Percentiles rank a stretch among this genome's conserved stretches.
Evolutionary conservation across 441 rosid genomes (phyloP).

Genomic region (Pelargonium citronellum): DNA sequence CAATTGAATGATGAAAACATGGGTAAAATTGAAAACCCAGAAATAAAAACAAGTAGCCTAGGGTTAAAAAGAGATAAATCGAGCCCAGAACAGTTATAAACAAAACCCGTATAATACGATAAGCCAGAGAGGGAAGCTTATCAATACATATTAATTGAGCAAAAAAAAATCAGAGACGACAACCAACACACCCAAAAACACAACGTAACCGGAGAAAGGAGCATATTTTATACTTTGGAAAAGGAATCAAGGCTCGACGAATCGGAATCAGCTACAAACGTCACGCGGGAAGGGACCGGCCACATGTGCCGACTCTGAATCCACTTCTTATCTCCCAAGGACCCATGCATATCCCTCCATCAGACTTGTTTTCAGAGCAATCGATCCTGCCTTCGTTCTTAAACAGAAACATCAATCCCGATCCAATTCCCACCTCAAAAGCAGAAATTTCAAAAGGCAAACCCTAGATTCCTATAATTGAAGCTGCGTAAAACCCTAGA

Average conservation of each 20-base stretch:
- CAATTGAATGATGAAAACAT: background rate
- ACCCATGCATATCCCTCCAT: conserved; percentile 73
- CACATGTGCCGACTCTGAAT: conserved; percentile 63
- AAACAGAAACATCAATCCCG: conserved; percentile 7
- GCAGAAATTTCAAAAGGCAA: background rate
- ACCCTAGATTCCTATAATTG: conserved; percentile 5
- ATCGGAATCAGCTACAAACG: conserved; percentile 33
- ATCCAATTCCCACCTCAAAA: background rate
- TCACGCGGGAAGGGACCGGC: conserved; percentile 52
- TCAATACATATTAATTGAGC: background rate
- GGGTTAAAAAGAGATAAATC: background rate
- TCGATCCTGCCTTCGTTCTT: background rate
- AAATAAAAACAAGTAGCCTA: background rate
- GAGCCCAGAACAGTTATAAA: background rate
- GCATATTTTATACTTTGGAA: conserved; percentile 2
- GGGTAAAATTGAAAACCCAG: background rate
- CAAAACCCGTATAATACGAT: background rate
- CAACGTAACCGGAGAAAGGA: conserved; percentile 41
- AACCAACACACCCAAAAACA: background rate
- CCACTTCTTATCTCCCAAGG: conserved; percentile 44
- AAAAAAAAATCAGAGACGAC: background rate
- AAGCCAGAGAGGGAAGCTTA: background rate
- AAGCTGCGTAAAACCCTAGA: background rate
- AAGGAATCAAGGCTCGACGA: background rate
- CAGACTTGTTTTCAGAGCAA: background rate